These are phyloP conservation scores for Primulina eburnea DNA, from an alignment of 257 asterid species.

Conservation along the genomic window DNA sequence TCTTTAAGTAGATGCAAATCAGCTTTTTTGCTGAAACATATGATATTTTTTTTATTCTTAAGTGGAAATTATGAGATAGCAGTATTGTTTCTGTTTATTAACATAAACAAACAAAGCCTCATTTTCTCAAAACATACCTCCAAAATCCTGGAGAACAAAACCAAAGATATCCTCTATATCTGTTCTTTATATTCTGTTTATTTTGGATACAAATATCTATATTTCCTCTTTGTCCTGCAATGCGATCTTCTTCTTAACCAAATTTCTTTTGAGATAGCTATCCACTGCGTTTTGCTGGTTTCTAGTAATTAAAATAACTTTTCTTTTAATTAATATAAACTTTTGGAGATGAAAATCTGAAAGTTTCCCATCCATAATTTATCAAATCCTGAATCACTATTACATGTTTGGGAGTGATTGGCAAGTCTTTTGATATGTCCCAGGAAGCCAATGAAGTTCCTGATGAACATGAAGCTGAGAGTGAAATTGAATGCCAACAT, in stretches of 20 bases:
- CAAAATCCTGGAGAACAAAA: neutral
- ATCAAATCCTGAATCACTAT: constrained; percentile 9
- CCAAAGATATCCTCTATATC: neutral
- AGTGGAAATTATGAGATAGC: neutral
- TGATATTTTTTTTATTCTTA: no score
- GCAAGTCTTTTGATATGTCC: constrained; percentile 26
- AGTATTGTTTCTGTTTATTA: no score
- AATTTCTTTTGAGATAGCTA: neutral
- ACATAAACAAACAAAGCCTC: neutral
- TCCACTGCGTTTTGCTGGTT: neutral
- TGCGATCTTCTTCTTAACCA: neutral
- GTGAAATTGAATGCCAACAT: constrained; percentile 81
- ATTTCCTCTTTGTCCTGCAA: neutral
- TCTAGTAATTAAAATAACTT: neutral
- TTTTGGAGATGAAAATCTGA: neutral
- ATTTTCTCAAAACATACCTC: neutral
- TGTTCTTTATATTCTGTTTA: no score
- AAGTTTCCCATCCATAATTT: constrained; percentile 2
- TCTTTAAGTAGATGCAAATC: neutral
- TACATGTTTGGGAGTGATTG: constrained; percentile 18
- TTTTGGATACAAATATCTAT: neutral
- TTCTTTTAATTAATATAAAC: neutral
- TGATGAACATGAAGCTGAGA: constrained; percentile 40
- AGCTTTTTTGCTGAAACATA: neutral
- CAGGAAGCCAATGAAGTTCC: constrained; percentile 56